phyloP scores from a whole-genome alignment of 2,329 filamentous ascomycete genomes.

The Trichoderma pleuroti region DNA sequence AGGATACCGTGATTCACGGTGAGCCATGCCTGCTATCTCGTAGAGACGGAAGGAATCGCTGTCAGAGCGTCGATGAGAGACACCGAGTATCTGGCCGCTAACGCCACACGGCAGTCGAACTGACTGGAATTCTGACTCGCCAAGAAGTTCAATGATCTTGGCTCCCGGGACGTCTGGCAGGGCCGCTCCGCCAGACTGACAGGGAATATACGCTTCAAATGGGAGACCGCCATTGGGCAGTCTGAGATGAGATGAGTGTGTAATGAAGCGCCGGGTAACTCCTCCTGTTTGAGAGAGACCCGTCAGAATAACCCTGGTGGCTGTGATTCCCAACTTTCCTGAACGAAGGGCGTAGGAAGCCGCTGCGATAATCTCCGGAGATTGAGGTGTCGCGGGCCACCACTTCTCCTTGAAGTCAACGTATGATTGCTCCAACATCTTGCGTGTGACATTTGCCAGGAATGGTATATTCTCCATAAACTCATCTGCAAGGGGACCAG shows the following conservation, averaged over 20 bases:
- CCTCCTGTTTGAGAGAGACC: background rate
- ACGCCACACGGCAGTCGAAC: background rate
- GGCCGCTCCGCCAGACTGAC: background rate
- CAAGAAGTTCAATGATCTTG: background rate
- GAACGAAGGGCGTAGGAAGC: background rate
- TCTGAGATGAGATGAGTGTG: background rate
- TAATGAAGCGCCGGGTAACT: background rate
- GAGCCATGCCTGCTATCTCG: background rate
- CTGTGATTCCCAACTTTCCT: background rate
- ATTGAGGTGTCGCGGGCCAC: background rate
- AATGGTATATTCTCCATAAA: constrained; percentile 1
- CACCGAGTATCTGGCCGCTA: background rate
- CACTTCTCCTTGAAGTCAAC: background rate
- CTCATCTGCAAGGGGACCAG: background rate
- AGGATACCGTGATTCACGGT: background rate
- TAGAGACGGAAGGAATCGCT: background rate
- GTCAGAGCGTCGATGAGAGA: background rate
- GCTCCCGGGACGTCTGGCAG: background rate
- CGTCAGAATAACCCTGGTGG: background rate
- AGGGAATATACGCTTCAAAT: background rate
- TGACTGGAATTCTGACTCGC: background rate
- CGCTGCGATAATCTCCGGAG: background rate
- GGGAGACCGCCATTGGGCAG: background rate
- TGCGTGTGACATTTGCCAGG: background rate
- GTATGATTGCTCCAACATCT: background rate